Evolutionary conservation across 2,329 filamentous ascomycete genomes (phyloP).

Genomic region (Xylaria sp.): DNA sequence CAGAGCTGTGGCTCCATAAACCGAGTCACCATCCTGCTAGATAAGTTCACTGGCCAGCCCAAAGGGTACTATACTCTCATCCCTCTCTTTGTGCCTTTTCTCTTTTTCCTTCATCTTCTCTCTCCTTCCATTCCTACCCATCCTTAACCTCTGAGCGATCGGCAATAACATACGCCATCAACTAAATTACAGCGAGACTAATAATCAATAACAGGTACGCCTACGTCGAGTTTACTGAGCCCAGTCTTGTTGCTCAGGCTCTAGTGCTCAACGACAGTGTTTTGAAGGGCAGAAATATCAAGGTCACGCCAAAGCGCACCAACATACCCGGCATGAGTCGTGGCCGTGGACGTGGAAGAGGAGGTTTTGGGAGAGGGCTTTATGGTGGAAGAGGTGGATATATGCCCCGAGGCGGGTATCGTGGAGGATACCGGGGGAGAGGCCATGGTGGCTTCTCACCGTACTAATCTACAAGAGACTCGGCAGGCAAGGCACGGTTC

Average conservation of each 20-base stretch:
- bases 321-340: slow-evolving; percentile 95
- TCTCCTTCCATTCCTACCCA: not conserved
- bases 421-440: slow-evolving; percentile 69
- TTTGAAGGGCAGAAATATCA: slow-evolving; percentile 94
- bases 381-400: slow-evolving; percentile 64
- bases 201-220: slow-evolving; percentile 76
- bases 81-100: slow-evolving; percentile 48
- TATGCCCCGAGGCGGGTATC: slow-evolving; percentile 66
- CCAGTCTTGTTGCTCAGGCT: slow-evolving; percentile 90
- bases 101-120: not conserved
- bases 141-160: not conserved
- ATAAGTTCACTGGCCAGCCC: slow-evolving; percentile 99
- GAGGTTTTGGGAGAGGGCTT: slow-evolving; percentile 64
- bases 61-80: slow-evolving; percentile 91
- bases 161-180: not conserved
- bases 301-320: slow-evolving; percentile 94
- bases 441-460: slow-evolving; percentile 68
- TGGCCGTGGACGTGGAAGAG: slow-evolving; percentile 71
- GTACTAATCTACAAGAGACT: slow-evolving; percentile 59
- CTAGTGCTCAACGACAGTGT: slow-evolving; percentile 96
- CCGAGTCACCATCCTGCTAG: slow-evolving; percentile 93
- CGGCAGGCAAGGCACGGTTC: not conserved
- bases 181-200: slow-evolving; percentile 10
- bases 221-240: slow-evolving; percentile 98
- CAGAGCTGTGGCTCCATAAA: slow-evolving; percentile 98